Base-by-base conservation (phyloP, 306 rosid species). In the Malus asiatica region DNA sequence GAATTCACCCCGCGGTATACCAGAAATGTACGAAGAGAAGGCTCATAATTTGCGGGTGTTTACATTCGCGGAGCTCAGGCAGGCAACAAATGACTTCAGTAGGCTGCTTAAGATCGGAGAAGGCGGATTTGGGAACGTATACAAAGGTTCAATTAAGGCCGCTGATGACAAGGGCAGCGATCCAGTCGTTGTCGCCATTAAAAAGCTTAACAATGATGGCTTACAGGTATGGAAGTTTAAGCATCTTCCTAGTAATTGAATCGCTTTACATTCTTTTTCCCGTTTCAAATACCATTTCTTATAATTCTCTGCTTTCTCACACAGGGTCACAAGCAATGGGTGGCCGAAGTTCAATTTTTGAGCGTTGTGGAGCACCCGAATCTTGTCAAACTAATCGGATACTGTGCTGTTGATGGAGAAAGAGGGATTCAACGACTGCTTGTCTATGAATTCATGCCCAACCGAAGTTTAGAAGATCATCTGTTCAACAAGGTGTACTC, bases 121-220 rank as follows among this genome's bases (percentile, higher is more conserved):
- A 86, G 98, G 98, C 48, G 98, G 98, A 74, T 93, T 93, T 80
- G 97, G 98, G 48, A 88, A 85, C 77, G 98, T 93, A 1, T 93
- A 80, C 73, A 91, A 87, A 83, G 96, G 89, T 62, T 88, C 91
- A 76, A 88, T 91, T 70, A 84, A 86, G 77, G 87, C 93, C 73
- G 78, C 74, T 82, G 85, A 79, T 69, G 90, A 83, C 69, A 86
- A 83, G 70, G 93, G 88, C 55, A 8, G 7, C 2, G 86, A 82
- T 23, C 64, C 80, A n/a, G 20, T 89, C 32, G 27, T 68, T 6
- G 97, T 89, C 74, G 98, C 97, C 58, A 87, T 93, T 78, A 93
- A 93, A 82, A 90, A 86, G 81, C 92, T 89, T 27, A 87, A 91
- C 79, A 73, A 72, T 30, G 84, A 89, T 78, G 98, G 92, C 42